phyloP scores from a whole-genome alignment of 1,284 basidiomycete species.

The Boletus sp. region DNA sequence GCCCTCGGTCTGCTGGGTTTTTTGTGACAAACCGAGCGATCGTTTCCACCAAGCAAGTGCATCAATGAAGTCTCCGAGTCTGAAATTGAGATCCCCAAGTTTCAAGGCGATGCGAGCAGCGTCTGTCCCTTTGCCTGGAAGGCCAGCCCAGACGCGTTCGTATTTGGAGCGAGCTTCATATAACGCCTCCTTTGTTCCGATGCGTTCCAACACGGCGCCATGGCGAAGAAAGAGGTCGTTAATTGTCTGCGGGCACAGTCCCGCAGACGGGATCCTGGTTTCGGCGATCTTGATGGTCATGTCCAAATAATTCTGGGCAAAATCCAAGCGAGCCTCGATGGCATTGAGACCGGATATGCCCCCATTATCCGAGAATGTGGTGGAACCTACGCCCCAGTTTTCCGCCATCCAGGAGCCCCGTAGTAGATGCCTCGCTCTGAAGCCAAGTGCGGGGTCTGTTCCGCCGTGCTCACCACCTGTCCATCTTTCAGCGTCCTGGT shows the following conservation, averaged over 20 bases:
- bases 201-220: conserved; percentile 63
- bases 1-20: conserved; percentile 21
- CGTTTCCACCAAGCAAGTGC: conserved; percentile 66
- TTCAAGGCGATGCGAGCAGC: conserved; percentile 60
- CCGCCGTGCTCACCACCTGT: conserved; percentile 67
- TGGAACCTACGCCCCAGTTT: conserved; percentile 62
- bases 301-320: conserved; percentile 53
- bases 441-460: conserved; percentile 69
- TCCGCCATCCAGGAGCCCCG: conserved; percentile 77
- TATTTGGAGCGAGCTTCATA: conserved; percentile 58
- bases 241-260: conserved; percentile 50
- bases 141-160: conserved; percentile 56
- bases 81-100: conserved; percentile 59
- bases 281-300: conserved; percentile 49
- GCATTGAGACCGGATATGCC: conserved; percentile 40
- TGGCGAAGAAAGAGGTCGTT: conserved; percentile 59
- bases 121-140: conserved; percentile 39
- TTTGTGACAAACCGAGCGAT: conserved; percentile 45
- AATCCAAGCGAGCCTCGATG: conserved; percentile 51
- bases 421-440: conserved; percentile 60
- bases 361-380: conserved; percentile 36
- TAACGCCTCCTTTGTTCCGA: conserved; percentile 56
- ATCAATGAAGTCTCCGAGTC: conserved; percentile 48
- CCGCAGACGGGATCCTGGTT: conserved; percentile 32
- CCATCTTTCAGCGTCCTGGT: conserved; percentile 67